phyloP scores from a whole-genome alignment of 106 monocot species.

The Dactylorhiza incarnata region DNA sequence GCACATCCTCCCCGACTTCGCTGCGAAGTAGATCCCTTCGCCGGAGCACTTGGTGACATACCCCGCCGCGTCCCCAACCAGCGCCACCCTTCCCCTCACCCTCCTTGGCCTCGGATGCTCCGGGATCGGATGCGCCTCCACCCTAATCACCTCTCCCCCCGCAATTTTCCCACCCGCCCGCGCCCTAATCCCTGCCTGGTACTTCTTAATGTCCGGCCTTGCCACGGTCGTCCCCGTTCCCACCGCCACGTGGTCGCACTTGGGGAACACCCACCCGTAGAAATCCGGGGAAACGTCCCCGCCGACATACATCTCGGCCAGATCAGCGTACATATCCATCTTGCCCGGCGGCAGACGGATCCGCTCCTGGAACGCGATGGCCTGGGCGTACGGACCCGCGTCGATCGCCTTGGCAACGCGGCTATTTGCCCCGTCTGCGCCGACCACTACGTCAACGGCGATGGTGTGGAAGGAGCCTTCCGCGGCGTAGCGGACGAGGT shows the following conservation, averaged over 20 bases:
- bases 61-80: slow-evolving; percentile 87
- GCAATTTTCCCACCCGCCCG: slow-evolving; percentile 47
- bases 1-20: slow-evolving; percentile 79
- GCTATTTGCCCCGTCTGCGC: slow-evolving; percentile 93
- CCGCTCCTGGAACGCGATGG: slow-evolving; percentile 91
- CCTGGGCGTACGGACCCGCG: slow-evolving; percentile 57
- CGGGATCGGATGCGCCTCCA: slow-evolving; percentile 90
- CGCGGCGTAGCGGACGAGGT: slow-evolving; percentile 45
- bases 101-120: slow-evolving; percentile 82
- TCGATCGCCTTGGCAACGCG: slow-evolving; percentile 61
- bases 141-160: slow-evolving; percentile 58
- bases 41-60: slow-evolving; percentile 83
- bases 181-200: slow-evolving; percentile 37
- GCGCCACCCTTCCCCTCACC: slow-evolving; percentile 62
- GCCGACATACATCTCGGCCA: slow-evolving; percentile 93
- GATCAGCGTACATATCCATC: slow-evolving; percentile 66
- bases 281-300: slow-evolving; percentile 81
- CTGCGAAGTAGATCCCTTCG: slow-evolving; percentile 91
- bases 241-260: slow-evolving; percentile 95
- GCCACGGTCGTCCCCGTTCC: slow-evolving; percentile 66
- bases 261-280: slow-evolving; percentile 97
- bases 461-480: slow-evolving; percentile 12
- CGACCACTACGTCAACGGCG: slow-evolving; percentile 54
- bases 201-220: slow-evolving; percentile 45
- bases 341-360: slow-evolving; percentile 55